Percentiles rank a stretch among this genome's conserved stretches.
Conservation (phyloP, 1,284 basidiomycete species). For the Malassezia sympodialis region DNA sequence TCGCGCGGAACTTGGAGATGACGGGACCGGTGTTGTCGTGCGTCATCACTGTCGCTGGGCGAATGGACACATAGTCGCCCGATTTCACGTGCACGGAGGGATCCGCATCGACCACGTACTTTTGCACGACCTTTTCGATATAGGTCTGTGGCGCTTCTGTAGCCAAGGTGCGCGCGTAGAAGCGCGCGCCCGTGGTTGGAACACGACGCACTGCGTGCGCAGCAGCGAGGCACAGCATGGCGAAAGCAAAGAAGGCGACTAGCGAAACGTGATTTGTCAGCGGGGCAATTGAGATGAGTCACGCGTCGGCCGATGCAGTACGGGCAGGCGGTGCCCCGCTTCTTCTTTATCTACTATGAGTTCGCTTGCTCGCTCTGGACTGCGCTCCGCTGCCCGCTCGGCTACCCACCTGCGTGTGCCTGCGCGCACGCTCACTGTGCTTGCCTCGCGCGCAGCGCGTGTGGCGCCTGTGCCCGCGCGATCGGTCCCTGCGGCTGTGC, state of each 20-base stretch:
- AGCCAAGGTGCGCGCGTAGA: not conserved
- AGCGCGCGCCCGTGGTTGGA: not conserved
- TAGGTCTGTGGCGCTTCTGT: conserved; percentile 59
- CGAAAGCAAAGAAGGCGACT: not conserved
- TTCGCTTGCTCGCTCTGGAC: conserved; percentile 4
- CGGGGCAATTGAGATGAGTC: not conserved
- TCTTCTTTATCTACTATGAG: conserved; percentile 5
- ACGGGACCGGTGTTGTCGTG: conserved; percentile 89
- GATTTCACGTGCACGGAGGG: conserved; percentile 59
- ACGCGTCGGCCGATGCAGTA: not conserved
- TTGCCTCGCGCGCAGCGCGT: conserved; percentile 4
- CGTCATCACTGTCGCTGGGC: conserved; percentile 73
- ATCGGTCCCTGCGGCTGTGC: conserved; percentile 26
- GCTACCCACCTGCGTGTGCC: not conserved
- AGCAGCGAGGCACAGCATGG: not conserved
- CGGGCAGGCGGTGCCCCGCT: not conserved
- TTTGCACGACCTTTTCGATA: conserved; percentile 96
- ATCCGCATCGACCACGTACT: conserved; percentile 81
- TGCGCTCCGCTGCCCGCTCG: conserved; percentile 10
- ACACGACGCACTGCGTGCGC: not conserved
- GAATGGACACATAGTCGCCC: conserved; percentile 99
- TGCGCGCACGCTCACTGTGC: conserved; percentile 14
- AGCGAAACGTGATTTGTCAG: not conserved
- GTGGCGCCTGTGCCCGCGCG: not conserved
- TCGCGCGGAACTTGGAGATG: conserved; percentile 80